Conservation (phyloP, 2,329 filamentous ascomycete species). For the Myrmaecium sp. region DNA sequence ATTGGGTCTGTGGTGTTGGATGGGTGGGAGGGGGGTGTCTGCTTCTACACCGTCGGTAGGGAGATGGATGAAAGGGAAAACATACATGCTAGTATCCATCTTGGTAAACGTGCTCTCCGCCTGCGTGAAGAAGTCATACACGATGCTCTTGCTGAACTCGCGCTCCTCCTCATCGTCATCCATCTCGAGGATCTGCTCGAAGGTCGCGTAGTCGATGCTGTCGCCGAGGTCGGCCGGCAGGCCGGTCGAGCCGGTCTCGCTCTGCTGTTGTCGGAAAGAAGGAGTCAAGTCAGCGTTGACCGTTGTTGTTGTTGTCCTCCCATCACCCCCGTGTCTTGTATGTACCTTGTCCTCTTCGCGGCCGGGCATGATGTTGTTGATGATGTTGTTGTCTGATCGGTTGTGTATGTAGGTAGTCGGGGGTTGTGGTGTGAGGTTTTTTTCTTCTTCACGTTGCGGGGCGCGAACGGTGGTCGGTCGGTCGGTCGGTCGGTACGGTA, state of each 20-base stretch:
- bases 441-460: no score
- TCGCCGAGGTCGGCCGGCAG: conserved; percentile 54
- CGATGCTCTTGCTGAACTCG: conserved; percentile 79
- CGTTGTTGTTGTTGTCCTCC: no score
- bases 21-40: conserved; percentile 1
- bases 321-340: no score
- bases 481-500: no score
- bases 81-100: conserved; percentile 76
- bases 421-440: no score
- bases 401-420: no score
- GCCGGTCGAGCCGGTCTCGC: conserved; percentile 31
- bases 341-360: no score
- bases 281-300: no score
- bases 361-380: no score
- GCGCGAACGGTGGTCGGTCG: no score
- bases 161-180: conserved; percentile 74
- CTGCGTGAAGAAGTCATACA: conserved; percentile 85
- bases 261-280: no score
- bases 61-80: conserved; percentile 11
- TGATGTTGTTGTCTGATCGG: no score
- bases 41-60: conserved; percentile 1
- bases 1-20: not conserved
- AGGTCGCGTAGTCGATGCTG: conserved; percentile 62
- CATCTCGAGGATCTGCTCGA: conserved; percentile 96
- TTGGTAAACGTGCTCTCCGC: conserved; percentile 69